Conservation (phyloP, 2,329 filamentous ascomycete species). For the Coleophoma eucalyptorum region DNA sequence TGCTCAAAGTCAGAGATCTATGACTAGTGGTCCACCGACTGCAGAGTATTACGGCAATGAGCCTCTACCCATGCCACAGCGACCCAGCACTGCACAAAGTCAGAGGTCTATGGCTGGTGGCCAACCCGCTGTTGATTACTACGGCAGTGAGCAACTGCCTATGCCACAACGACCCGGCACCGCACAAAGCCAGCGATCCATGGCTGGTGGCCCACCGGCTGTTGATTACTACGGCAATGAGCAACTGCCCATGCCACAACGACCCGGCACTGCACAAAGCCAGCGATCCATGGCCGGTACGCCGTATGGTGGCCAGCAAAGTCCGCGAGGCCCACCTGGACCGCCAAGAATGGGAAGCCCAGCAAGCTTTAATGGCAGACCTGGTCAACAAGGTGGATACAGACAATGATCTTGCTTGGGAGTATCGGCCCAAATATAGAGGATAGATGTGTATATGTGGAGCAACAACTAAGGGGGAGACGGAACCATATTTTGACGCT, state of each 20-base stretch:
- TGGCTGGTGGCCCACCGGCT: neutral
- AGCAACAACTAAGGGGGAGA: no score
- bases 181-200: neutral
- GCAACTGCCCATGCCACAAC: neutral
- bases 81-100: conserved; percentile 1
- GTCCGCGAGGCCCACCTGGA: neutral
- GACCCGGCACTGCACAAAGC: conserved; percentile 1
- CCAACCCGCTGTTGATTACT: neutral
- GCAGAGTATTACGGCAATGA: neutral
- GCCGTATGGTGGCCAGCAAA: neutral
- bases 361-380: neutral
- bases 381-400: conserved; percentile 1
- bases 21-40: neutral
- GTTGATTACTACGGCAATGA: neutral
- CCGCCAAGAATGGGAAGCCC: neutral
- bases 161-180: conserved; percentile 5
- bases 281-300: neutral
- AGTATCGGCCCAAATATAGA: no score
- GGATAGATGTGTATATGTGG: no score
- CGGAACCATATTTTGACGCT: no score
- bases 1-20: neutral
- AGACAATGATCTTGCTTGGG: neutral
- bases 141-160: neutral
- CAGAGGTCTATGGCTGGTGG: neutral
- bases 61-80: neutral